Evolutionary conservation across 768 basidiomycete species (phyloP).

Genomic region (Russula virescens): DNA sequence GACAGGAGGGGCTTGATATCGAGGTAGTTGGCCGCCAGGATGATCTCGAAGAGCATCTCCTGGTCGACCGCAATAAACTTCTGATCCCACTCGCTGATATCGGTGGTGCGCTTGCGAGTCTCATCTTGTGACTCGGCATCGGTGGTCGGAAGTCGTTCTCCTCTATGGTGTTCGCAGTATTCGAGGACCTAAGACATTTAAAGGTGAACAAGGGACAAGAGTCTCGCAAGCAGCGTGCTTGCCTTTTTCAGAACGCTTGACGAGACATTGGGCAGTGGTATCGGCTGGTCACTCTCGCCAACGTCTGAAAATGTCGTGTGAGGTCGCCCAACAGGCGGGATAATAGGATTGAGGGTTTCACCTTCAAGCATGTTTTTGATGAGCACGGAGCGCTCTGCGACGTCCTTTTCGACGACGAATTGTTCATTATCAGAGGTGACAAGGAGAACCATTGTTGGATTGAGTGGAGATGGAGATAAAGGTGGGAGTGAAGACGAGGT

Average conservation of each 20-base stretch:
- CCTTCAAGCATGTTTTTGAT: slow-evolving; percentile 99
- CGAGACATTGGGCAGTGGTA: slow-evolving; percentile 91
- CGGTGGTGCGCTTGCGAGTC: slow-evolving; percentile 94
- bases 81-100: slow-evolving; percentile 99
- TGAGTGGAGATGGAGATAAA: slow-evolving; percentile 22
- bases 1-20: slow-evolving; percentile 98
- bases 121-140: slow-evolving; percentile 85
- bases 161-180: slow-evolving; percentile 98
- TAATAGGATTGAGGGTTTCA: slow-evolving; percentile 27
- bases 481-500: neutral
- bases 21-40: slow-evolving; percentile 98
- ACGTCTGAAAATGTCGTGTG: slow-evolving; percentile 53
- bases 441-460: slow-evolving; percentile 68
- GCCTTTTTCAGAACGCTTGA: slow-evolving; percentile 93
- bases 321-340: slow-evolving; percentile 10
- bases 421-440: slow-evolving; percentile 94
- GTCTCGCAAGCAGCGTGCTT: slow-evolving; percentile 12
- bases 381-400: slow-evolving; percentile 91
- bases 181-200: slow-evolving; percentile 70
- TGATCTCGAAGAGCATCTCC: slow-evolving; percentile 99
- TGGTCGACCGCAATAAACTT: slow-evolving; percentile 99
- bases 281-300: slow-evolving; percentile 90
- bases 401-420: slow-evolving; percentile 88
- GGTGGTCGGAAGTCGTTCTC: slow-evolving; percentile 87
- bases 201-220: slow-evolving; percentile 8